Percentiles rank a stretch among this genome's conserved stretches.
These are phyloP conservation scores for Dysphania ambrosioides DNA, from an alignment of 148 eudicot genomes.

Conservation along the genomic window DNA sequence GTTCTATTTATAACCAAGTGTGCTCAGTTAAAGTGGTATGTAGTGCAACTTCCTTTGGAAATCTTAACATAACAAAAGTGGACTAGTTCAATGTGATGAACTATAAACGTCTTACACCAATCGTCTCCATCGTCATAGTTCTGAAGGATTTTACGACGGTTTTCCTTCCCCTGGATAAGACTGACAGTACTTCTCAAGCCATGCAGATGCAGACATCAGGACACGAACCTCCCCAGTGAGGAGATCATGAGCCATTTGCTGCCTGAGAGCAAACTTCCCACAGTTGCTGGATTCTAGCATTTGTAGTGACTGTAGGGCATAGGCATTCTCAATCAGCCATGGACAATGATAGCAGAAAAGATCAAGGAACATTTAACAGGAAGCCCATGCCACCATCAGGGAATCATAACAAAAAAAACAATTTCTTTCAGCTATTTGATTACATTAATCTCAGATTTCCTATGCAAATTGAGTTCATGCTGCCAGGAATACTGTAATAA, in stretches of 20 bases:
- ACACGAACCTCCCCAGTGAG: slow-evolving; percentile 67
- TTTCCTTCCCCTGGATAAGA: slow-evolving; percentile 18
- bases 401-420: not conserved
- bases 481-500: not conserved
- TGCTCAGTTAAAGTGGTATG: no score
- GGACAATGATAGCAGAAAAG: not conserved
- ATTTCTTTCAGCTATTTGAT: not conserved
- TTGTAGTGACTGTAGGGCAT: slow-evolving; percentile 17
- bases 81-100: no score
- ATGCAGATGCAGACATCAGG: slow-evolving; percentile 60
- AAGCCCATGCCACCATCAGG: not conserved
- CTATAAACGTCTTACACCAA: no score
- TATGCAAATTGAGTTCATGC: not conserved
- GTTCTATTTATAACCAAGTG: no score
- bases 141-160: not conserved
- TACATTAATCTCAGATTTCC: not conserved
- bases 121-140: no score
- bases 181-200: slow-evolving; percentile 69
- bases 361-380: not conserved
- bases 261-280: slow-evolving; percentile 30
- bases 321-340: not conserved
- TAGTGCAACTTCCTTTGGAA: no score
- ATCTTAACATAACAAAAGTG: no score
- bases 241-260: slow-evolving; percentile 61
- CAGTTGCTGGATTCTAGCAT: slow-evolving; percentile 1